These are phyloP conservation scores for Prinsepia uniflora DNA, from an alignment of 306 rosid species.

Conservation along the genomic window DNA sequence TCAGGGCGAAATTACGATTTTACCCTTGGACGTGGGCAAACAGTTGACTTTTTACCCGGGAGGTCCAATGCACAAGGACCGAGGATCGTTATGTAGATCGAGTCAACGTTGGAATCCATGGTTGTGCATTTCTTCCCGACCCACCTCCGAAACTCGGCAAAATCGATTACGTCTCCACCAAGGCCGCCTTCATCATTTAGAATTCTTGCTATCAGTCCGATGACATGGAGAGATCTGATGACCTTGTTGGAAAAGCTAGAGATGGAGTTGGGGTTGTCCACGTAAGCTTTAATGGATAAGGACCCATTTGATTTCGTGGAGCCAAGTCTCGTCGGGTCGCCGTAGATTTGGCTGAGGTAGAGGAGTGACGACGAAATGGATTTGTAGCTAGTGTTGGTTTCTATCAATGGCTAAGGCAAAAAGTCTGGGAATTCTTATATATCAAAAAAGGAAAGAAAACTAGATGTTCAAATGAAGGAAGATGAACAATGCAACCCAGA, in stretches of 20 bases:
- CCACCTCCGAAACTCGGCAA: slow-evolving; percentile 81
- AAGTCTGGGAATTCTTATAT: too few relatives aligned
- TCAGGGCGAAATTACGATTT: too few relatives aligned
- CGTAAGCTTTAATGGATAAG: slow-evolving; percentile 57
- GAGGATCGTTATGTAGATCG: too few relatives aligned
- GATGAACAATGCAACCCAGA: too few relatives aligned
- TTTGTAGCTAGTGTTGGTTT: slow-evolving; percentile 14
- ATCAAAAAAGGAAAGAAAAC: too few relatives aligned
- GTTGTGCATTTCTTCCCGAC: slow-evolving; percentile 71
- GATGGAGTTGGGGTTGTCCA: slow-evolving; percentile 66
- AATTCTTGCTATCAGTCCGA: slow-evolving; percentile 74
- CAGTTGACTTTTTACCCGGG: too few relatives aligned
- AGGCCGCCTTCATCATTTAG: slow-evolving; percentile 89
- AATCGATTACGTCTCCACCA: slow-evolving; percentile 68
- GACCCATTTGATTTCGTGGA: slow-evolving; percentile 10
- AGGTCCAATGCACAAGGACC: too few relatives aligned
- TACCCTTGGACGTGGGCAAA: too few relatives aligned
- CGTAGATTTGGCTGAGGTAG: slow-evolving; percentile 37
- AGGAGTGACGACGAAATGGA: slow-evolving; percentile 40
- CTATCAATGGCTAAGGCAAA: too few relatives aligned
- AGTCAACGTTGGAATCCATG: slow-evolving; percentile 57
- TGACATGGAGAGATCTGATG: slow-evolving; percentile 79
- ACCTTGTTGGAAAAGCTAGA: slow-evolving; percentile 62
- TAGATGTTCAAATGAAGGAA: too few relatives aligned
- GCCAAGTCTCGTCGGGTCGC: slow-evolving; percentile 28